Base-by-base conservation (phyloP, 192 early-diverging fungal species). In the Ambispora gerdemannii region DNA sequence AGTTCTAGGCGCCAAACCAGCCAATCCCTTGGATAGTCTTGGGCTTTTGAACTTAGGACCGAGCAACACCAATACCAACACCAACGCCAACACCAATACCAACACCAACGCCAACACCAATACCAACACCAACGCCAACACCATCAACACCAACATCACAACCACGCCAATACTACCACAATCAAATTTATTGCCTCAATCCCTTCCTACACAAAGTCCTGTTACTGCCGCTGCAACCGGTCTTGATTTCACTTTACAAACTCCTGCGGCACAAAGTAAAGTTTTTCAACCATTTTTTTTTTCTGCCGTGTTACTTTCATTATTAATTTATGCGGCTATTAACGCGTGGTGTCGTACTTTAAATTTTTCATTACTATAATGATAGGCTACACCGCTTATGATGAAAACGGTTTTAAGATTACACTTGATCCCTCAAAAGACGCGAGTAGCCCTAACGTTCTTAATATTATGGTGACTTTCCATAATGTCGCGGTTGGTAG, bases 391-490 rank as follows among this genome's bases (percentile, higher is more conserved):
- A 81, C 84, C 19, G 88, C 88, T 1, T 97, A 95, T 76, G 82
- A 84, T 56, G 88, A 91, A 74, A 83, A 95, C 72, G 93, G 93
- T 0, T 73, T 98, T 33, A 74, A 74, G 8, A 84, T 99, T 49
- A 84, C 85, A 13, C 79, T 99, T 38, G 78, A 78, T 20, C 93
- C 93, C 27, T 84, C 84, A 34, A 88, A 91, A 50, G 88, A 90
- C 33, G 77, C 83, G 22, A 74, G 70, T 33, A 81, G 81, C 31
- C 82, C 87, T 3, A 80, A 80, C 1, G 80, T 86, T 31, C 77
- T 95, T 50, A 84, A 83, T 51, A 80, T 96, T 36, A 81, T 81
- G 4, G 86, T 90, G 3, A 84, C 80, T 3, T 93, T 95, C 77
- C 72, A 77, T 38, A 95, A 93, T 70, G 72, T 80, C 58, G 76